These are phyloP conservation scores for Pythium coloratum DNA, from an alignment of 352 stramenopile genomes.

Conservation along the genomic window DNA sequence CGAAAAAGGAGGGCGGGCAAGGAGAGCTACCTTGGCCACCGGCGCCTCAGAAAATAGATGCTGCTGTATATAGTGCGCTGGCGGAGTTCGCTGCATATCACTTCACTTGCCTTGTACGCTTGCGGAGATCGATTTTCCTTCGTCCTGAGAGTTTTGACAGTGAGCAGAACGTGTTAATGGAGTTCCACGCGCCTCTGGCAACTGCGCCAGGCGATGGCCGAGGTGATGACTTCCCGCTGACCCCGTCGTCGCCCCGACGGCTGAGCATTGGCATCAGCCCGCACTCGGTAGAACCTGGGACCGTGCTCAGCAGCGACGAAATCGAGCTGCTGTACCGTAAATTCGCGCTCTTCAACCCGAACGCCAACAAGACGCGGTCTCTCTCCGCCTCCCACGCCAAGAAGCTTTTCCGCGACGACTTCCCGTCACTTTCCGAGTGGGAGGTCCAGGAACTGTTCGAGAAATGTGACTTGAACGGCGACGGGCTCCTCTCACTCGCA, in stretches of 20 bases:
- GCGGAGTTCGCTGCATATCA: neutral
- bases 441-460: slow-evolving; percentile 58
- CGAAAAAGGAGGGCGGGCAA: neutral
- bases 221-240: neutral
- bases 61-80: neutral
- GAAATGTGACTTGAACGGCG: slow-evolving; percentile 60
- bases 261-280: slow-evolving; percentile 23
- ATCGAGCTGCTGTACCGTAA: slow-evolving; percentile 48
- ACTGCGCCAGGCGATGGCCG: neutral
- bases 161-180: slow-evolving; percentile 4
- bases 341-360: slow-evolving; percentile 49
- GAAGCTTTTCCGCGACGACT: slow-evolving; percentile 67
- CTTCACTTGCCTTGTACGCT: neutral
- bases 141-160: neutral
- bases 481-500: slow-evolving; percentile 51
- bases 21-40: neutral
- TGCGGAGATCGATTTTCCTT: neutral
- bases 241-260: neutral
- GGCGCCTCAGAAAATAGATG: slow-evolving; percentile 2
- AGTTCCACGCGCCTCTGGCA: neutral
- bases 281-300: slow-evolving; percentile 31
- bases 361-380: slow-evolving; percentile 34
- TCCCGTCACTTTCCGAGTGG: slow-evolving; percentile 58
- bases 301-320: slow-evolving; percentile 51
- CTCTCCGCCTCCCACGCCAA: slow-evolving; percentile 44